A percentile compares a stretch with the other conserved stretches of the same genome.
These are phyloP conservation scores for Aspergillus sp. DNA, from an alignment of 2,329 filamentous ascomycete genomes.

Conservation along the genomic window DNA sequence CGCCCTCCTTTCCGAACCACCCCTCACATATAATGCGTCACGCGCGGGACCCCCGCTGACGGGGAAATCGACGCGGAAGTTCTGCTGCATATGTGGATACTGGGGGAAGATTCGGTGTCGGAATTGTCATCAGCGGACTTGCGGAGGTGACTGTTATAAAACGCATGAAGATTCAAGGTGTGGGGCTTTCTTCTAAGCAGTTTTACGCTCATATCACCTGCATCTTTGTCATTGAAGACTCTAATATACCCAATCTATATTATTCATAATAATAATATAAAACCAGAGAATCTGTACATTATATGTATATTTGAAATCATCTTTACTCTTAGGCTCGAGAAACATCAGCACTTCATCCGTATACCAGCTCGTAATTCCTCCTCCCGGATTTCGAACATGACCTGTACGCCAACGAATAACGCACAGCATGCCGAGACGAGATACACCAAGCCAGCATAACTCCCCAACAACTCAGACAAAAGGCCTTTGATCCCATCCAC, in stretches of 20 bases:
- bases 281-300: not conserved
- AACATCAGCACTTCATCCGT: conserved; percentile 70
- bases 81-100: conserved; percentile 52
- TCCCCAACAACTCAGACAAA: conserved; percentile 70
- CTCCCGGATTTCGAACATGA: conserved; percentile 97
- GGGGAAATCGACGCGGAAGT: conserved; percentile 38
- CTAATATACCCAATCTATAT: not conserved
- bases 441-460: conserved; percentile 75
- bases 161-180: conserved; percentile 50
- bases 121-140: conserved; percentile 48
- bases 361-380: conserved; percentile 80
- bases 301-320: not conserved
- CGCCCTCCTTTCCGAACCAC: conserved; percentile 46
- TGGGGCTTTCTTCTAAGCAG: conserved; percentile 37
- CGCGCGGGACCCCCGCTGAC: conserved; percentile 37
- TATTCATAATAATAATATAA: not conserved
- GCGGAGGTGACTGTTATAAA: conserved; percentile 49
- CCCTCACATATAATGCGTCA: conserved; percentile 48
- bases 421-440: conserved; percentile 68
- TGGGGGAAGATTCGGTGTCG: conserved; percentile 52
- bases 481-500: conserved; percentile 81
- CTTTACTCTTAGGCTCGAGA: not conserved
- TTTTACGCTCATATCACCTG: too few species aligned
- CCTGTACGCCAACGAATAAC: conserved; percentile 80
- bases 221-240: not conserved